Base-by-base conservation (phyloP, 495 filamentous ascomycete genomes). In the Jackrogersella minutella region DNA sequence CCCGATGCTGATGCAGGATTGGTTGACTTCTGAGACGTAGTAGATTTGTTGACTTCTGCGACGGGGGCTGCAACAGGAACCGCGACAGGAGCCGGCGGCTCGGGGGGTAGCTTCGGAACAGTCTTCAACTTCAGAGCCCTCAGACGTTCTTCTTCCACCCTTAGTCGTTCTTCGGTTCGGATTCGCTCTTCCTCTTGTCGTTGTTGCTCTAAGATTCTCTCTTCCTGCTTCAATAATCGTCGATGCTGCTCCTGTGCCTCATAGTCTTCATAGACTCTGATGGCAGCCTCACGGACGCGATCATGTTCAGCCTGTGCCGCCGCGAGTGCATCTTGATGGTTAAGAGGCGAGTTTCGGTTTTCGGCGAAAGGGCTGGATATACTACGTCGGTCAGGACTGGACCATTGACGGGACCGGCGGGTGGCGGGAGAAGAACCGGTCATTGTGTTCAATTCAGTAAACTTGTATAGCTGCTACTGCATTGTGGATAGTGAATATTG, bases 291-390 rank as follows among this genome's bases (percentile, higher is more conserved):
- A 13, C 88, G 80, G 13, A 93, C 79, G 11, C 83, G 81, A 1
- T 89, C 84, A 68, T 93, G 90, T 59, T 85, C 81, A 17, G 77
- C 81, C 11, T 82, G 84, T 0, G 87, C 90, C 39, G 82, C 78
- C 37, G 86, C 86, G 13, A 94, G 82, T 1, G 89, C 85, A 44
- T 81, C 81, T 56, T 81, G 81, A 59, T 92, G 88, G 5, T 78
- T 77, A 14, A 77, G 70, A 44, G 78, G 79, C 16, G 80, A 77
- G 56, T 84, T 80, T n/a, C 80, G 70, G 34, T 66, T 63, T 34
- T 79, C 79, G 44, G 47, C 26, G 8, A 82, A 64, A 34, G 79
- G 64, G 11, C 77, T 75, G 36, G 75, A 71, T n/a, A 81, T 56
- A 14, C 72, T 64, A 21, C 68, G 51, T 50, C 75, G 64, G 21